These are phyloP conservation scores for Diaporthe vaccinii DNA, from an alignment of 2,329 filamentous ascomycete genomes.

Conservation along the genomic window DNA sequence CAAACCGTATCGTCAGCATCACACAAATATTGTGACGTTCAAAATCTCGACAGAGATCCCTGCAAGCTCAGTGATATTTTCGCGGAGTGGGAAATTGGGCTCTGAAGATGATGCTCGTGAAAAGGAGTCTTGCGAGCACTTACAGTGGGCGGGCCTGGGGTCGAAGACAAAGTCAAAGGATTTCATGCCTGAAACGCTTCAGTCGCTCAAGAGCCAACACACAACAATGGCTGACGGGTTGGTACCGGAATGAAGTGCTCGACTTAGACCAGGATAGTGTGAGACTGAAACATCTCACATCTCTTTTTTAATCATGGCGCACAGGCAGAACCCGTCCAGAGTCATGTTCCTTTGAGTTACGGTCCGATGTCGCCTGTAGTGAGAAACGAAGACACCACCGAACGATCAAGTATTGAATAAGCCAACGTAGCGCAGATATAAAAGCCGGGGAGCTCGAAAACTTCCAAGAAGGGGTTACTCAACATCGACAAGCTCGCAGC, in stretches of 20 bases:
- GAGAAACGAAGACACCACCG: no score
- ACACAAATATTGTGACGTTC: not conserved
- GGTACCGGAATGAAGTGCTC: not conserved
- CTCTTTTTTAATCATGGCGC: no score
- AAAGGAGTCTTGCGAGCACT: not conserved
- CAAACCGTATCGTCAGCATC: not conserved
- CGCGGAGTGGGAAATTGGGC: fast-evolving
- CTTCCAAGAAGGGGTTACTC: no score
- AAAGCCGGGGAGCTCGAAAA: not conserved
- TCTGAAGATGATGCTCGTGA: not conserved
- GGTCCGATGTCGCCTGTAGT: no score
- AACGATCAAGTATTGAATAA: not conserved
- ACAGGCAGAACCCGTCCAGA: no score
- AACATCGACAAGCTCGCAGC: not conserved
- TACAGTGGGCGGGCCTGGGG: not conserved
- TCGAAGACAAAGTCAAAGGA: not conserved
- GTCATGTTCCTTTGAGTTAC: no score
- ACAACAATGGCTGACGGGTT: not conserved
- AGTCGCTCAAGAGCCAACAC: not conserved
- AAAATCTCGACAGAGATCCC: fast-evolving
- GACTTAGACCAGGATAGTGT: not conserved
- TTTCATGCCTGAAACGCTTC: not conserved
- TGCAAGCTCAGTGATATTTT: not conserved
- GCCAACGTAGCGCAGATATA: not conserved
- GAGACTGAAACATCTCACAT: not conserved